Conservation (phyloP, 176 grass and related monocot species). For the Hordeum marinum region DNA sequence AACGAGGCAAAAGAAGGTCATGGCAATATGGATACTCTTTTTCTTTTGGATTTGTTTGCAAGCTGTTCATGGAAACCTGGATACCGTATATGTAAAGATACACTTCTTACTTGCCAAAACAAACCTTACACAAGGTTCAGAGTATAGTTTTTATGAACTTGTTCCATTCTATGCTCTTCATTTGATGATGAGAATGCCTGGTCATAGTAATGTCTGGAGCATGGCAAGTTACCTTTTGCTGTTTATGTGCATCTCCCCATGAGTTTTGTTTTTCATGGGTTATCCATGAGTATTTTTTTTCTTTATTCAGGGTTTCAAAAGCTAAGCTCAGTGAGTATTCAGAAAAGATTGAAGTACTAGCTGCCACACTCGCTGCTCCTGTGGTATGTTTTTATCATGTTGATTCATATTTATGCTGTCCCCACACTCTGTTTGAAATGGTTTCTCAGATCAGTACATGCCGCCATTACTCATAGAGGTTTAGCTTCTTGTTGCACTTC, state of each 20-base stretch:
- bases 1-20: no score
- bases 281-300: background rate
- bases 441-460: background rate
- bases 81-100: background rate
- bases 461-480: background rate
- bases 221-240: background rate
- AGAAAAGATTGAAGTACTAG: constrained; percentile 59
- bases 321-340: constrained; percentile 65
- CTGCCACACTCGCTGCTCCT: constrained; percentile 28
- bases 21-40: background rate
- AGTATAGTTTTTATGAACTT: background rate
- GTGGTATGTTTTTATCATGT: background rate
- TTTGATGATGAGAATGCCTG: background rate
- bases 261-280: no score
- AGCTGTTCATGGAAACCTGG: background rate
- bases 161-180: background rate
- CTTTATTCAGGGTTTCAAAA: constrained; percentile 46
- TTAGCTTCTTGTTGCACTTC: background rate
- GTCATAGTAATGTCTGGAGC: background rate
- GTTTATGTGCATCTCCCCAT: background rate
- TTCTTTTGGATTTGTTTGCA: background rate
- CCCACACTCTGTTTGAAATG: background rate
- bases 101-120: background rate
- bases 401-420: background rate
- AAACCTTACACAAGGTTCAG: background rate